Evolutionary conservation across 257 asterid species (phyloP).

Genomic region (Linaria vulgaris): DNA sequence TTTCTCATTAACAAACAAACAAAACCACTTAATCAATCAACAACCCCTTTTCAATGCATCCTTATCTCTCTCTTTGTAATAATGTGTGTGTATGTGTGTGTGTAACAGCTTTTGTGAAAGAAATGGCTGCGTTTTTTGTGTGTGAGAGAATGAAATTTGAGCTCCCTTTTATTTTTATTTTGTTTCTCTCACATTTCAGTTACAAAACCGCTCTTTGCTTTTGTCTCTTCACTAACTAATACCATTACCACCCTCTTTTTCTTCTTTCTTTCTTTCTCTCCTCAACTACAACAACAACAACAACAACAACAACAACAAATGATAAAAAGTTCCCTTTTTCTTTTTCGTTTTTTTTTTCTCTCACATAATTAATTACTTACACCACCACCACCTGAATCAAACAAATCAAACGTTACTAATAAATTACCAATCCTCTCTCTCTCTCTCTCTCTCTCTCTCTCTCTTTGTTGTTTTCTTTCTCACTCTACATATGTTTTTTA

Average conservation of each 20-base stretch:
- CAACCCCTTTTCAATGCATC: slow-evolving; percentile 29
- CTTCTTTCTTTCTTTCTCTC: slow-evolving; percentile 4
- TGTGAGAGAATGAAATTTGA: slow-evolving; percentile 31
- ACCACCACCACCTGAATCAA: slow-evolving; percentile 45
- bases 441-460: slow-evolving; percentile 22
- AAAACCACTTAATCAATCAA: slow-evolving; percentile 17
- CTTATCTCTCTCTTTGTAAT: slow-evolving; percentile 18
- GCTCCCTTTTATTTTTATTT: slow-evolving; percentile 19
- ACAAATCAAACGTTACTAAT: slow-evolving; percentile 37
- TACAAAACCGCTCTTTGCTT: slow-evolving; percentile 61
- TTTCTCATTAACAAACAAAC: slow-evolving; percentile 35
- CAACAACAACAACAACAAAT: too few species aligned
- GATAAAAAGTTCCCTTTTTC: slow-evolving; percentile 23
- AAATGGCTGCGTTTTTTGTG: slow-evolving; percentile 27
- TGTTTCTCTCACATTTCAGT: slow-evolving; percentile 64
- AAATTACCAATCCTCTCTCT: slow-evolving; percentile 29
- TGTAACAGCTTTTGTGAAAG: slow-evolving; percentile 39
- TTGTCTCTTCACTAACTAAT: slow-evolving; percentile 47
- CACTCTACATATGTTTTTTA: slow-evolving; percentile 10
- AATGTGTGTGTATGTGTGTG: slow-evolving; percentile 20
- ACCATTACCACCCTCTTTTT: slow-evolving; percentile 33
- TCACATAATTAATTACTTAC: slow-evolving; percentile 1
- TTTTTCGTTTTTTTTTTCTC: slow-evolving; percentile 14
- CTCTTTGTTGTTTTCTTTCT: slow-evolving; percentile 16
- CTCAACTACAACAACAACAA: too few species aligned